Evolutionary conservation across 1,284 basidiomycete genomes (phyloP), one percentile per base, ranked within the genome.

Genomic region (Mycosarcoma maydis): DNA sequence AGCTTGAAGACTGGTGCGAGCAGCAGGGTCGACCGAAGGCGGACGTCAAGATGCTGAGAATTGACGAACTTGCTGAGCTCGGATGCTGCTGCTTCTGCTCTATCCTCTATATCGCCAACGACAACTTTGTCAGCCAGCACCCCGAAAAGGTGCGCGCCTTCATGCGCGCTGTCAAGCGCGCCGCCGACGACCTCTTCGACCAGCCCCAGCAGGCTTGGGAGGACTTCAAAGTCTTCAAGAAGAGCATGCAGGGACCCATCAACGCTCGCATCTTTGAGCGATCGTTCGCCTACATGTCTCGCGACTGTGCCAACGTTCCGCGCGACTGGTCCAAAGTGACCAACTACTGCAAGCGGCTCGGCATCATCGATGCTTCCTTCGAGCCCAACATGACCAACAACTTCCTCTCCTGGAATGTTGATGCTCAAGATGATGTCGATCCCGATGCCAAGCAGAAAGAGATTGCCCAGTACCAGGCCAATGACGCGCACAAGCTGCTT

Each of bases 41-140:
- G 14, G 83, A 83, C 54, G 83, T 83, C 61, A 78, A 83, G 58
- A 83, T 83, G 81, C 73, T 83, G 23, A 71, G 74, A 68, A 67
- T 83, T 78, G 72, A 82, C 73, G 73, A 80, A 76, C 73, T 83
- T 8, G 82, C 82, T 32, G 75, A 78, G 55, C 69, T 83, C 3
- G 81, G 82, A 38, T 82, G 80, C 73, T 83, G 82, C 62, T 82
- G 80, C 70, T 83, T 83, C 74, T 83, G 82, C 73, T 79, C 76
- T 3, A 77, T 78, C 58, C 64, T 78, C 29, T 75, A 73, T 57
- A 76, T 78, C 23, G 76, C 65, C 45, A 78, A 78, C 47, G 62
- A 69, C 40, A 30, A 53, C 37, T 82, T 80, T 64, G 60, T 83
- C 57, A 49, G 49, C n/a, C 54, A 55, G 22, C 60, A 81, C 58